phyloP scores from a whole-genome alignment of 441 rosid genomes.

The Adansonia grandidieri region DNA sequence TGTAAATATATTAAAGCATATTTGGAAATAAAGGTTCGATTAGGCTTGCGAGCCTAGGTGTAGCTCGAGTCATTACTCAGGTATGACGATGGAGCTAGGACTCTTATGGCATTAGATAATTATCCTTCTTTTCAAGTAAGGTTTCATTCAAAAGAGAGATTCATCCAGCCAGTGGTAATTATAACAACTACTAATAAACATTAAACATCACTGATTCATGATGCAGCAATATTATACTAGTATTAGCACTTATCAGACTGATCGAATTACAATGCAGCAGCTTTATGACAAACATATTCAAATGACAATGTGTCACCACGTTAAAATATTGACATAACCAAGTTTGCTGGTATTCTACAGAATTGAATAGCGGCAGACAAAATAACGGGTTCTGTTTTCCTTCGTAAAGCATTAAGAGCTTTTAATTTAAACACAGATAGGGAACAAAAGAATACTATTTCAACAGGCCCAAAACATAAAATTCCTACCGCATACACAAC shows the following conservation, averaged over 20 bases:
- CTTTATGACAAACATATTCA: neutral
- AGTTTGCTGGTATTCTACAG: conserved; percentile 7
- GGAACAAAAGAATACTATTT: conserved; percentile 30
- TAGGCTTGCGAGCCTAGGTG: too few relatives aligned
- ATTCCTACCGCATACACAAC: conserved; percentile 21
- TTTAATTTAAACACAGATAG: conserved; percentile 7
- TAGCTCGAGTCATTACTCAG: too few relatives aligned
- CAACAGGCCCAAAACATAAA: conserved; percentile 6
- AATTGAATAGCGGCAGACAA: conserved; percentile 2
- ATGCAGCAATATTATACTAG: neutral
- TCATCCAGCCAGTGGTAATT: neutral
- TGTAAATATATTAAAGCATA: too few relatives aligned
- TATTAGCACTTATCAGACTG: neutral
- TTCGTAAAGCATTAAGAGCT: conserved; percentile 21
- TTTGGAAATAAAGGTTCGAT: too few relatives aligned
- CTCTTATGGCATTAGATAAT: too few relatives aligned
- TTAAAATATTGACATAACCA: neutral
- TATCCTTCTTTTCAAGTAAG: neutral
- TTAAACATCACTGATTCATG: neutral
- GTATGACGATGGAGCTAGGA: too few relatives aligned
- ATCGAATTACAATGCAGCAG: conserved; percentile 15
- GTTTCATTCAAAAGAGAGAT: neutral
- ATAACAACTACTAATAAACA: neutral
- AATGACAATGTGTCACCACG: neutral
- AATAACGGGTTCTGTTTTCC: conserved; percentile 10